Percentiles rank a stretch among this genome's conserved stretches.
Evolutionary conservation across 768 basidiomycete species (phyloP).

Genomic region (Termitomyces titanicus): DNA sequence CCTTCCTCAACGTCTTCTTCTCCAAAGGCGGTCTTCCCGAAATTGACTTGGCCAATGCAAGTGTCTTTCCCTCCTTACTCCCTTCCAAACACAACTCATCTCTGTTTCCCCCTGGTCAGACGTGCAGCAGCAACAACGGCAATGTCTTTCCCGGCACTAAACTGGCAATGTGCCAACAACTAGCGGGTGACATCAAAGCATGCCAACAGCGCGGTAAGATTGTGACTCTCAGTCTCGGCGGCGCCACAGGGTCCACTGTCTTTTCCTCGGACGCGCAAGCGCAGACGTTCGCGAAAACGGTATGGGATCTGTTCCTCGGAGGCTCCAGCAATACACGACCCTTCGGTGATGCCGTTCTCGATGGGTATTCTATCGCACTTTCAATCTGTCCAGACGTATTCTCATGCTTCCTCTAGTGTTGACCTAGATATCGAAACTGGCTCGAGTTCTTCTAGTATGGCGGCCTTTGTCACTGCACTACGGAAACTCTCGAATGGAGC

Average conservation of each 20-base stretch:
- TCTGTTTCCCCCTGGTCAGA: slow-evolving; percentile 30
- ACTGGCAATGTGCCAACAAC: slow-evolving; percentile 54
- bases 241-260: slow-evolving; percentile 55
- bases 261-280: slow-evolving; percentile 60
- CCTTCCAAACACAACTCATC: background rate
- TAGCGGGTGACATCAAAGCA: slow-evolving; percentile 55
- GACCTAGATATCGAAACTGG: slow-evolving; percentile 77
- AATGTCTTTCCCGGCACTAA: slow-evolving; percentile 57
- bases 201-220: slow-evolving; percentile 67
- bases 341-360: slow-evolving; percentile 68
- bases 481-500: slow-evolving; percentile 44
- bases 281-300: slow-evolving; percentile 53
- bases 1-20: slow-evolving; percentile 64
- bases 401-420: slow-evolving; percentile 30
- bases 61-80: slow-evolving; percentile 20
- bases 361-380: slow-evolving; percentile 46
- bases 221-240: slow-evolving; percentile 54
- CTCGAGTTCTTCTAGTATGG: slow-evolving; percentile 39
- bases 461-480: slow-evolving; percentile 52
- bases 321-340: slow-evolving; percentile 54
- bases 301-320: slow-evolving; percentile 74
- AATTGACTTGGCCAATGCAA: slow-evolving; percentile 67
- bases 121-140: slow-evolving; percentile 53
- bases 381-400: too few relatives aligned
- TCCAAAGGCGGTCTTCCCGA: slow-evolving; percentile 57